A percentile compares a stretch with the other conserved stretches of the same genome.
Conservation (phyloP, 495 filamentous ascomycete genomes). For the Lasiosphaeriaceae sp. region DNA sequence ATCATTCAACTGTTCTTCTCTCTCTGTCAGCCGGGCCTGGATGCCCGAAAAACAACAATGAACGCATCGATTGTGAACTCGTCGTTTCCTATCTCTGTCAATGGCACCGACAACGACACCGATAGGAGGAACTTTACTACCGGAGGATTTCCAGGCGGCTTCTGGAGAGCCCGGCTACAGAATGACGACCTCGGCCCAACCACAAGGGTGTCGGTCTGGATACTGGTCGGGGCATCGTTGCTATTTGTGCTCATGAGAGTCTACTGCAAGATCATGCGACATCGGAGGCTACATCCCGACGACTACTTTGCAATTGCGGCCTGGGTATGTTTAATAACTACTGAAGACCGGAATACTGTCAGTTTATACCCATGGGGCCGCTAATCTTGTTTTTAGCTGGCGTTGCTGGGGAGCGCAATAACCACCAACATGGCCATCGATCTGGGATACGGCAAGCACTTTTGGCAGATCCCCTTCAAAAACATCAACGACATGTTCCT, state of each 20-base stretch:
- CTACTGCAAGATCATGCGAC: slow-evolving; percentile 30
- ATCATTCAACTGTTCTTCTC: neutral
- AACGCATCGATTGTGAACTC: neutral
- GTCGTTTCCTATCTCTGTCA: neutral
- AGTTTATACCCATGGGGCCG: no score
- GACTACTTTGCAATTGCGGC: slow-evolving; percentile 25
- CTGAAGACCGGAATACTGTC: neutral
- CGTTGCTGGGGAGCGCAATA: slow-evolving; percentile 18
- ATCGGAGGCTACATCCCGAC: slow-evolving; percentile 21
- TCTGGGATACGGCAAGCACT: slow-evolving; percentile 27
- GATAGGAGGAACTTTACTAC: neutral
- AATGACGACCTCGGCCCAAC: slow-evolving; percentile 16
- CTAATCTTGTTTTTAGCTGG: slow-evolving; percentile 4
- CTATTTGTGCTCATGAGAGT: slow-evolving; percentile 25
- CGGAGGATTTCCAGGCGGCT: neutral
- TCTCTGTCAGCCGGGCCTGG: neutral
- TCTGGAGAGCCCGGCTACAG: slow-evolving; percentile 1
- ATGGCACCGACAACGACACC: neutral
- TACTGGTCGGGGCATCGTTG: slow-evolving; percentile 20
- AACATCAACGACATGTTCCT: slow-evolving; percentile 21
- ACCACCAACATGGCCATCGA: slow-evolving; percentile 18
- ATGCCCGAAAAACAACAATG: neutral
- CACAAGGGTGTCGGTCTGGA: slow-evolving; percentile 23
- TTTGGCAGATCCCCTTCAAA: slow-evolving; percentile 18
- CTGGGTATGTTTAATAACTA: slow-evolving; percentile 16